phyloP scores from a whole-genome alignment of 306 rosid genomes.

The Mimosa pudica region DNA sequence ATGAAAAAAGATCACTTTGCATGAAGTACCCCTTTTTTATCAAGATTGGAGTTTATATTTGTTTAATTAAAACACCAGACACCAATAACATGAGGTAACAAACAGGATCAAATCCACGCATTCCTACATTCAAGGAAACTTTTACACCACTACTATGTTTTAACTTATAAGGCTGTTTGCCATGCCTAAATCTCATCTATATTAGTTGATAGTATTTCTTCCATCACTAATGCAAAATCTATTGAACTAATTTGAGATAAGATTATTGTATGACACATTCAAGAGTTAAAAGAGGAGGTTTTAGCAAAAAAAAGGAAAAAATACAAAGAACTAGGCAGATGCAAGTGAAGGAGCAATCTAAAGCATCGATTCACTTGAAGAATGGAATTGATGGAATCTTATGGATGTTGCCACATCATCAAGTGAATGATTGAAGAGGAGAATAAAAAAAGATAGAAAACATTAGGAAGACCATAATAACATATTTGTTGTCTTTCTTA shows the following conservation, averaged over 20 bases:
- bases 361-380: slow-evolving; percentile 50
- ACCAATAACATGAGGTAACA: no score
- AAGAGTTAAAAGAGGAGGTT: slow-evolving; percentile 1
- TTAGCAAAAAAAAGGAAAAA: background rate
- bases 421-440: slow-evolving; percentile 64
- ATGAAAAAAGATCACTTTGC: no score
- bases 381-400: slow-evolving; percentile 56
- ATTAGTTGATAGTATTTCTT: background rate
- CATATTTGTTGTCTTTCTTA: slow-evolving; percentile 39
- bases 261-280: background rate
- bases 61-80: no score
- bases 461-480: slow-evolving; percentile 23
- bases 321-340: slow-evolving; percentile 38
- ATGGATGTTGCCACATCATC: slow-evolving; percentile 88
- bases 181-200: background rate
- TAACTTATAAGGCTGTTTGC: no score
- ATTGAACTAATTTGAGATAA: no score
- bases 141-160: no score
- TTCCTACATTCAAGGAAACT: no score
- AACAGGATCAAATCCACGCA: no score
- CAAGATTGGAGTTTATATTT: no score
- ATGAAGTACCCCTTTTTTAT: no score
- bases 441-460: background rate
- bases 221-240: no score
- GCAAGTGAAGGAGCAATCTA: slow-evolving; percentile 34